Conservation (phyloP, 1,139 yeast genomes). For the Candida freyschussii region DNA sequence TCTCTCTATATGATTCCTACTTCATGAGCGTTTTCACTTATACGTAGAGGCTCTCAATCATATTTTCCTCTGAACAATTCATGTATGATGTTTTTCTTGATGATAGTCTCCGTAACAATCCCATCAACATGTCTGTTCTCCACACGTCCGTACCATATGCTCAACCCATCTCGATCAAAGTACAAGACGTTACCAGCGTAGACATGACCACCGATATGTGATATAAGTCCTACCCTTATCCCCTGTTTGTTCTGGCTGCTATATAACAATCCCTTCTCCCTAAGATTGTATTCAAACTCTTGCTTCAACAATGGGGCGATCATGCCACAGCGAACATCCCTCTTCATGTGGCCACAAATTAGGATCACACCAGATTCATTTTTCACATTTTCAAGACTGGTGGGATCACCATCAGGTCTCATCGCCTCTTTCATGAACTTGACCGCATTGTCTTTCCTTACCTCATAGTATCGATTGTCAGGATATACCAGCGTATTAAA, state of each 20-base stretch:
- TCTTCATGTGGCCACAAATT: constrained; percentile 60
- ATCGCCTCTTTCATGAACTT: constrained; percentile 42
- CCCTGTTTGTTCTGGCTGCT: constrained; percentile 27
- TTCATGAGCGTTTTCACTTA: too few relatives aligned
- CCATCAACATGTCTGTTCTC: constrained; percentile 64
- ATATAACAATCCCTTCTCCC: constrained; percentile 27
- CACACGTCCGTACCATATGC: constrained; percentile 70
- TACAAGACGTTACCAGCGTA: constrained; percentile 72
- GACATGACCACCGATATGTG: constrained; percentile 76
- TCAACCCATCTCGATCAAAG: constrained; percentile 39
- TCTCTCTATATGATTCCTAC: constrained; percentile 17
- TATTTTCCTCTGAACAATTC: constrained; percentile 48
- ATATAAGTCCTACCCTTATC: constrained; percentile 49
- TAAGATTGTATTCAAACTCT: constrained; percentile 47
- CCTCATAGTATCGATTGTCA: constrained; percentile 40
- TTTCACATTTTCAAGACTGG: constrained; percentile 7
- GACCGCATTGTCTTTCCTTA: constrained; percentile 31
- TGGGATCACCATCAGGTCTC: constrained; percentile 28
- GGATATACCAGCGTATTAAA: constrained; percentile 44
- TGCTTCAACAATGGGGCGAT: constrained; percentile 51
- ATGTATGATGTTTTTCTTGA: constrained; percentile 42
- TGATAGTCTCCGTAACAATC: constrained; percentile 49
- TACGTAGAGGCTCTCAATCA: too few relatives aligned
- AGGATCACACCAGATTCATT: constrained; percentile 32
- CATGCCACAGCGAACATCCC: constrained; percentile 66